Percentiles rank a stretch among this genome's conserved stretches.
Conservation (phyloP, 2,329 filamentous ascomycete genomes). For the Paecilomyces fulvus region DNA sequence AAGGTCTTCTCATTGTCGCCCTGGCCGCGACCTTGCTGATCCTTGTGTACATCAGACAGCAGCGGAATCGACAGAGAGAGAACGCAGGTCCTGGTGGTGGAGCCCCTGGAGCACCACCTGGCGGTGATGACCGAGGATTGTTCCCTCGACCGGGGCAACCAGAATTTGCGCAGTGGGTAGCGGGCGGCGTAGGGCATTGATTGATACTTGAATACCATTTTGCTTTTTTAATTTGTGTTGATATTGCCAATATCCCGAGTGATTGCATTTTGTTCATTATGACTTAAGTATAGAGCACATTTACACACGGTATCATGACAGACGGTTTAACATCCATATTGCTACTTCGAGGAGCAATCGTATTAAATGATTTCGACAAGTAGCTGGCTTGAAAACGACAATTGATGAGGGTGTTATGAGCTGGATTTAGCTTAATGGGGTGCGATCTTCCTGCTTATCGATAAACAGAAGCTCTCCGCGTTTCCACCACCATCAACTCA, state of each 20-base stretch:
- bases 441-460: constrained; percentile 11
- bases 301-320: not conserved
- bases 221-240: constrained; percentile 2
- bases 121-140: constrained; percentile 42
- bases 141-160: constrained; percentile 61
- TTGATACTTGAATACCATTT: constrained; percentile 17
- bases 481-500: not conserved
- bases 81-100: constrained; percentile 17
- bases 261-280: not conserved
- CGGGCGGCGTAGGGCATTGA: constrained; percentile 55
- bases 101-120: constrained; percentile 13
- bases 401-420: not conserved
- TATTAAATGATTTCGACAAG: not conserved
- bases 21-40: constrained; percentile 66
- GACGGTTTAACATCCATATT: not conserved
- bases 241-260: not conserved
- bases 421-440: not conserved
- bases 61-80: constrained; percentile 30
- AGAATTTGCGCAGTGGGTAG: constrained; percentile 59
- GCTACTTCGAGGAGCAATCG: not conserved
- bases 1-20: constrained; percentile 75
- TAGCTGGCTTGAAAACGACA: not conserved
- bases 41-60: constrained; percentile 64
- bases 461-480: constrained; percentile 5
- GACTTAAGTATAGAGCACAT: not conserved